Evolutionary conservation across 2,329 filamentous ascomycete genomes (phyloP), one percentile per base, ranked within the genome.

Genomic region (Myriosclerotinia curreyana): DNA sequence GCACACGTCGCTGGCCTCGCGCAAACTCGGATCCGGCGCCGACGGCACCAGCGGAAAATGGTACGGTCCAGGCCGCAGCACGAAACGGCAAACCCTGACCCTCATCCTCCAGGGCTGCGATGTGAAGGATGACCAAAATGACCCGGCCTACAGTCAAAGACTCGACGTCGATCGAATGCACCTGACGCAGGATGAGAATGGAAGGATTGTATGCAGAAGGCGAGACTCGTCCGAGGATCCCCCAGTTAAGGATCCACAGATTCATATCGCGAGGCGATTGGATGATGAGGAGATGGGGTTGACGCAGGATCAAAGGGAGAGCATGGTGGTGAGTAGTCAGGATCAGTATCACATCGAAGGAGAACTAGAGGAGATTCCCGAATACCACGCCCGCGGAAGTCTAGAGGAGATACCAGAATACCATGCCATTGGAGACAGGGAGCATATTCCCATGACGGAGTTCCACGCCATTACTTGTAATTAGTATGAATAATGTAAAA

Each of bases 1-100:
- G 11, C 74, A 76, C 64, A 76, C 75, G 1, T 75, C 76, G 0
- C 64, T 79, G 36, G 75, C 75, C 3, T 77, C 75, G 2, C 22
- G 12, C 25, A 59, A 49, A 34, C n/a, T 48, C 3, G 12, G 28
- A 8, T 59, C 55, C 1, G 55, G 42, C 20, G 55, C 42, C 14
- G 55, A 59, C 15, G 14, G 11, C 25, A 28, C 12, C 22, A 49
- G 15, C 3, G 14, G 42, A 22, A 44, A 34, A 22, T 25, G 53
- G 3, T 48, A 49, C 42, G 55, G 40, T 5, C 11, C 42, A 0
- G 54, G 55, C 15, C 48, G 48, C 36, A 36, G 42, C 25, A 25
- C n/a, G 7, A 48, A 36, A 8, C n/a, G 55, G 17, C 34, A 42
- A 36, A 59, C 55, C 14, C 55, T 59, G 1, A 48, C 55, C 44